Percentiles rank a stretch among this genome's conserved stretches.
Conservation (phyloP, 768 basidiomycete species). For the Termitomyces sp. region DNA sequence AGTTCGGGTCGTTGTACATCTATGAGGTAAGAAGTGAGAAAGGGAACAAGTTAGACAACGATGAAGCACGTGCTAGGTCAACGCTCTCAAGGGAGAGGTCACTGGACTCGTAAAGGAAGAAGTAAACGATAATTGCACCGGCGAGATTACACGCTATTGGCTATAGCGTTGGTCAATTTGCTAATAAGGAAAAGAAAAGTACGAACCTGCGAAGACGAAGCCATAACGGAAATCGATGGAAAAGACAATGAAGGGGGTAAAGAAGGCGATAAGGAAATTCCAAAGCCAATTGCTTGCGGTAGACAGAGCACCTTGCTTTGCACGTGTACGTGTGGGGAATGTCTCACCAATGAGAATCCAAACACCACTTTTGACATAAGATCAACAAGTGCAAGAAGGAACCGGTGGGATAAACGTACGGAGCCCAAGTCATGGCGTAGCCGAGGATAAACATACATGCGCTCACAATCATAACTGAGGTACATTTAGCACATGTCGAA, state of each 20-base stretch:
- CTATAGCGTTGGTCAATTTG: background rate
- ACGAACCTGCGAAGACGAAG: constrained; percentile 60
- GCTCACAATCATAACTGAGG: constrained; percentile 54
- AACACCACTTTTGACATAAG: constrained; percentile 34
- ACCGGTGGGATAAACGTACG: constrained; percentile 23
- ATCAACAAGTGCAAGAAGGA: background rate
- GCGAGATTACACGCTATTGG: constrained; percentile 49
- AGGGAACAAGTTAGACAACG: background rate
- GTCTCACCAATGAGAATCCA: constrained; percentile 80
- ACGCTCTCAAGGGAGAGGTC: constrained; percentile 64
- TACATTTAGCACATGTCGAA: background rate
- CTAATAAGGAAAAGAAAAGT: background rate
- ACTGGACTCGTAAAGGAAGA: constrained; percentile 74
- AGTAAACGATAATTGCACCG: constrained; percentile 54
- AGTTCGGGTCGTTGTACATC: constrained; percentile 62
- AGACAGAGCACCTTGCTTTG: constrained; percentile 64
- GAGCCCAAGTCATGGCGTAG: constrained; percentile 67
- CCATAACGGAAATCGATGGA: constrained; percentile 60
- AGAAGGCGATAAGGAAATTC: constrained; percentile 72
- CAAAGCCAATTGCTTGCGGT: constrained; percentile 63
- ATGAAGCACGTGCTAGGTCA: constrained; percentile 35
- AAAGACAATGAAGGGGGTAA: constrained; percentile 65
- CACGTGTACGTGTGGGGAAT: constrained; percentile 66
- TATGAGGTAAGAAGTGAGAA: constrained; percentile 10
- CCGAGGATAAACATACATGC: constrained; percentile 70